Evolutionary conservation across 176 grass and related monocot species (phyloP).

Genomic region (Elaeis guineensis): DNA sequence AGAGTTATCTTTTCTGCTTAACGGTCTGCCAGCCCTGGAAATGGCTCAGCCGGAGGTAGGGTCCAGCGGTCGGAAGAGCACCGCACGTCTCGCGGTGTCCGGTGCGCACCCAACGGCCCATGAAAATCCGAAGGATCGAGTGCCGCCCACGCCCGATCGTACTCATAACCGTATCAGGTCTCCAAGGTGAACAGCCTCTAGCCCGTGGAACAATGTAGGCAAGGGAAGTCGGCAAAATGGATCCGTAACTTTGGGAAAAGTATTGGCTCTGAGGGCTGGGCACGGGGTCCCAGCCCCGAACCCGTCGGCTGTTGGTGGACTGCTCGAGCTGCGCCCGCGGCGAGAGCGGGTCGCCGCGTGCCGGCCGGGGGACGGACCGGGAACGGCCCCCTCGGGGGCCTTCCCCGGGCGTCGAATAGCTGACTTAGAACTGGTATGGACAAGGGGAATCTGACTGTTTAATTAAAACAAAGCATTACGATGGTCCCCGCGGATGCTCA

Average conservation of each 20-base stretch:
- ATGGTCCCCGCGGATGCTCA: conserved; percentile 41
- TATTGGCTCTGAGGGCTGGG: too few species aligned
- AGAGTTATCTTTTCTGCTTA: too few species aligned
- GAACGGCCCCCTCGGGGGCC: too few species aligned
- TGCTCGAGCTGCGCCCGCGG: too few species aligned
- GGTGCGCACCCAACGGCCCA: conserved; percentile 52
- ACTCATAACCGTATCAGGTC: conserved; percentile 52
- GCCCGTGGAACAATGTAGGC: conserved; percentile 45
- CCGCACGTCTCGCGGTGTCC: conserved; percentile 49
- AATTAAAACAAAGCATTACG: conserved; percentile 46
- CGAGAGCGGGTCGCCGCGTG: too few species aligned
- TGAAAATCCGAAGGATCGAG: conserved; percentile 51
- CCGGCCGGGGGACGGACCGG: too few species aligned
- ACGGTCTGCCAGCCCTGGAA: too few species aligned
- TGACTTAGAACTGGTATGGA: conserved; percentile 34
- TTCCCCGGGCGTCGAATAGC: too few species aligned
- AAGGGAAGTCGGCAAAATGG: conserved; percentile 43
- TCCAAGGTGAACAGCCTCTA: conserved; percentile 49
- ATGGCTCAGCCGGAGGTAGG: conserved; percentile 29
- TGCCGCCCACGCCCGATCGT: conserved; percentile 34
- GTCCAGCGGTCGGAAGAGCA: conserved; percentile 50
- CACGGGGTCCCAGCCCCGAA: too few species aligned
- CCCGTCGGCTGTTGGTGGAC: too few species aligned
- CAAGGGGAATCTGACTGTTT: conserved; percentile 42
- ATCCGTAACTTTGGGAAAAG: conserved; percentile 47